Base-by-base conservation (phyloP, 2,329 filamentous ascomycete species). In the Ophiostoma triangulosporum region DNA sequence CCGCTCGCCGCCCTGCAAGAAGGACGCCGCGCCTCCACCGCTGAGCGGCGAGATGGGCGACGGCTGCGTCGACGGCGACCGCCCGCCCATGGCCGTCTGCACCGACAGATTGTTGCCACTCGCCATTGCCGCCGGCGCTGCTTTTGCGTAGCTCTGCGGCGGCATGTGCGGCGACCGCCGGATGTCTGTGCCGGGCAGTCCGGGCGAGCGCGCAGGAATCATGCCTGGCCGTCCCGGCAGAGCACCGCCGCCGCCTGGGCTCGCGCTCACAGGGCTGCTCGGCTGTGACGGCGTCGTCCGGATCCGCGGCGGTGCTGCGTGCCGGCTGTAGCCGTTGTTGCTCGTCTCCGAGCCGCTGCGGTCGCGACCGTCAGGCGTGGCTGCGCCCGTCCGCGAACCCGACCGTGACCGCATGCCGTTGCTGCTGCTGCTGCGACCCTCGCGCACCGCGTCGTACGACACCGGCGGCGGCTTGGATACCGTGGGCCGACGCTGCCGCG, bases 321-420 rank as follows among this genome's bases (percentile, higher is more conserved):
- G 68, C 27, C 70, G 68, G 54, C 66, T 69, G 38, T 40, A 31
- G 29, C 65, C 66, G 48, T 66, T 61, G 27, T 64, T 71, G 62
- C 76, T 78, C 3, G 75, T 68, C 22, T 80, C 76, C 0, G 77
- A 80, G 31, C 75, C 75, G 57, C 76, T 80, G 40, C 76, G 68
- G 43, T 78, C 71, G 9, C 76, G 69, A 43, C 27, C 27, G 14
- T 77, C 75, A n/a, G n/a, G n/a, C n/a, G n/a, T n/a, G 0, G 66
- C 68, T 22, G 59, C 60, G 3, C 64, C 66, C 1, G 62, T 58
- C 14, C 43, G 14, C 45, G 45, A 48, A 4, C 57, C 54, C 1
- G 59, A 59, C 24, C 64, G 62, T 3, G 65, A 64, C 46, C 57
- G 58, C 22, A 57, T 50, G 24, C 49, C 49, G 40, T 12, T 31